Evolutionary conservation across 1,139 yeast genomes (phyloP), one percentile per base, ranked within the genome.

Genomic region (Blastobotrys capitulatus): DNA sequence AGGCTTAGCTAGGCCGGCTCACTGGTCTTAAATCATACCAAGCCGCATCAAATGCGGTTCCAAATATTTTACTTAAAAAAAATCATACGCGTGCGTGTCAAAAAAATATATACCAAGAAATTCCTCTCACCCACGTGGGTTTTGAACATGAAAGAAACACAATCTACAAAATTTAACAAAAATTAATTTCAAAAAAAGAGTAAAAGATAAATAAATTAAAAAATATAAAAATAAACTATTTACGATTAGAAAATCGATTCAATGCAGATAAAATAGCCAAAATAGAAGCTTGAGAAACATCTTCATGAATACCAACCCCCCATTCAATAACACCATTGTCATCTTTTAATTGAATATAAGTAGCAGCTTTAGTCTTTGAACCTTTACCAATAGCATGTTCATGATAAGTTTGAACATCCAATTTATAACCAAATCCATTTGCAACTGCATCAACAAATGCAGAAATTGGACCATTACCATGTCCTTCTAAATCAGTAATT

Each of bases 251-350:
- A 29, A 57, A 52, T 42, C 62, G 45, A 55, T 88, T 89, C 54
- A 88, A 74, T 49, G 87, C 81, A 39, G 95, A 82, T 41, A 89
- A 69, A 51, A 90, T 76, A 16, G 97, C 86, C 60, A 81, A 78
- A 70, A 87, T 80, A 15, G 95, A 83, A 42, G 97, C 95, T 62
- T 84, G 88, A 31, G 95, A 83, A 39, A 89, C 96, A 75, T 92
- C 97, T 66, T 85, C 88, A 65, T 89, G 82, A 53, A 90, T 82
- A 62, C 97, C 97, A 50, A 88, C 89, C 70, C 98, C 97, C 97
- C 97, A 90, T 64, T 80, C 78, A 51, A 72, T 65, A 27, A 73
- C 69, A 12, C 50, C 50, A 44, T 60, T 56, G 43, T 59, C 56
- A 18, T 63, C 58, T 63, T 78, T 76, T 43, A 83, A 73, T 65